Conservation (phyloP, 768 basidiomycete genomes). For the Wakefieldia striispora region DNA sequence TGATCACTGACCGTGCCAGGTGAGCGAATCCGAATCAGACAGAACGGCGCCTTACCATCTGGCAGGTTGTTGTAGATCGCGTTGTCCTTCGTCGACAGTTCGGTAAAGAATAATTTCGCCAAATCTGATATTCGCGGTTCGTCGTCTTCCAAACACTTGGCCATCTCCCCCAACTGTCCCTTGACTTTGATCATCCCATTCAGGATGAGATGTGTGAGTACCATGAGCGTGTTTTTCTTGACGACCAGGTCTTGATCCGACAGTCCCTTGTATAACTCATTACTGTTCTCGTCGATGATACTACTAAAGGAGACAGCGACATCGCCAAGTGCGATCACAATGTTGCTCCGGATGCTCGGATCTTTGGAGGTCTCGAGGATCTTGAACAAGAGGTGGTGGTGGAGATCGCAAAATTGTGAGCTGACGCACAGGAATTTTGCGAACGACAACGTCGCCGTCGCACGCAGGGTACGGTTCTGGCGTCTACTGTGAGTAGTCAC, state of each 20-base stretch:
- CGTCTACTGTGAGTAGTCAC: slow-evolving; percentile 4
- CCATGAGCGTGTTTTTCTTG: slow-evolving; percentile 99
- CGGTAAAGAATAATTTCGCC: slow-evolving; percentile 97
- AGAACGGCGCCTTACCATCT: slow-evolving; percentile 58
- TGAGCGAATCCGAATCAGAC: neutral
- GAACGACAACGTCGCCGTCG: slow-evolving; percentile 83
- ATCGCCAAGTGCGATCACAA: slow-evolving; percentile 96
- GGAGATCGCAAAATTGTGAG: slow-evolving; percentile 87
- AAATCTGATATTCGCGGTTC: slow-evolving; percentile 87
- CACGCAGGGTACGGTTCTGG: slow-evolving; percentile 83
- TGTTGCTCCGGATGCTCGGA: slow-evolving; percentile 88
- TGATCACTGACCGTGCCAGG: slow-evolving; percentile 64
- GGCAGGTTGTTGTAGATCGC: slow-evolving; percentile 99
- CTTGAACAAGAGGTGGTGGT: slow-evolving; percentile 88
- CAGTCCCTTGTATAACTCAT: slow-evolving; percentile 91
- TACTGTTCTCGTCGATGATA: slow-evolving; percentile 96
- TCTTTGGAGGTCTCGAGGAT: slow-evolving; percentile 91
- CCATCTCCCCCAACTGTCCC: slow-evolving; percentile 99
- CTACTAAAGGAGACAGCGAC: slow-evolving; percentile 97
- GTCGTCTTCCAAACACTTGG: slow-evolving; percentile 95
- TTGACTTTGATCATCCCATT: slow-evolving; percentile 99
- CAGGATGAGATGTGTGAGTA: slow-evolving; percentile 91
- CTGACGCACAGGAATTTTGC: slow-evolving; percentile 97
- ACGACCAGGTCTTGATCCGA: slow-evolving; percentile 84
- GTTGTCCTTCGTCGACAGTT: slow-evolving; percentile 95